Conservation (phyloP, 768 basidiomycete species). For the Collybia mongolica region DNA sequence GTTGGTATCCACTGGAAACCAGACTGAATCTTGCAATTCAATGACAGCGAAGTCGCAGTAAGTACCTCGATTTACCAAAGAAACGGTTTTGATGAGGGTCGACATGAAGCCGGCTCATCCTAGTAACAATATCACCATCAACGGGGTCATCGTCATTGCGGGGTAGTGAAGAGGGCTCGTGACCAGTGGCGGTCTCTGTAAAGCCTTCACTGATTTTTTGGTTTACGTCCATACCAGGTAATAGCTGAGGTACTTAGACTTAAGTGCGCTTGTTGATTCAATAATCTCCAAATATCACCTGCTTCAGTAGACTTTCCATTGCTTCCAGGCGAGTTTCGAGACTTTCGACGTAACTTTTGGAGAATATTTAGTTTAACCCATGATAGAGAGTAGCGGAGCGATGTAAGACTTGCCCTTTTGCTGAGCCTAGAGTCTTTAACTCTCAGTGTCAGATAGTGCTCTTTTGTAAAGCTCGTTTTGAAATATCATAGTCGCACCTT, state of each 20-base stretch:
- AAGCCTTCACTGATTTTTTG: constrained; percentile 48
- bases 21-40: neutral
- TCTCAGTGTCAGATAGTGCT: neutral
- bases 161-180: constrained; percentile 29
- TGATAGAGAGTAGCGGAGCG: neutral
- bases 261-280: too few relatives aligned
- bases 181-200: constrained; percentile 33
- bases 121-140: constrained; percentile 23
- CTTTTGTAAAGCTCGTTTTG: neutral
- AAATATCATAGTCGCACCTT: constrained; percentile 39
- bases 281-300: constrained; percentile 29
- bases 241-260: constrained; percentile 21
- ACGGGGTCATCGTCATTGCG: constrained; percentile 34
- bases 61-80: constrained; percentile 47
- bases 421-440: constrained; percentile 52
- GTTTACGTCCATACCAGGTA: constrained; percentile 64
- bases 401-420: constrained; percentile 47
- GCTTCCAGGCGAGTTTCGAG: constrained; percentile 63
- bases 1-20: constrained; percentile 41
- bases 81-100: constrained; percentile 40
- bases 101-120: constrained; percentile 33
- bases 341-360: constrained; percentile 54
- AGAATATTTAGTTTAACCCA: constrained; percentile 30
- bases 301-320: constrained; percentile 59
- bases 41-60: neutral